phyloP scores from a whole-genome alignment of 2,329 filamentous ascomycete genomes.

The Cladosporium cucumerinum region DNA sequence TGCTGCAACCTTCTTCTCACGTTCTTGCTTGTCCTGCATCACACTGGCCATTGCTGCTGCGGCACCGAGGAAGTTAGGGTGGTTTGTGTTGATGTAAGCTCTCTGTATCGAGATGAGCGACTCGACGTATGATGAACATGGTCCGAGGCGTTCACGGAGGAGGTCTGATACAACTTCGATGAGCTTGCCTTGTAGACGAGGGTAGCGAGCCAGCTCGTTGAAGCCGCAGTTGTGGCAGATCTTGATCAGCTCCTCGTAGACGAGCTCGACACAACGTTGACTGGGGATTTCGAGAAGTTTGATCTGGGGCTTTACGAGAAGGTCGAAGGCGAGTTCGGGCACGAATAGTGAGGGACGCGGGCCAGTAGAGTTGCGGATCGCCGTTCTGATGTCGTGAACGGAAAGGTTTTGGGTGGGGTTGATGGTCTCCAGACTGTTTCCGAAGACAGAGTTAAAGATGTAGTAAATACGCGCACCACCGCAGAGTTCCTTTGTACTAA shows the following conservation, averaged over 20 bases:
- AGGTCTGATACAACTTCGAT: constrained; percentile 98
- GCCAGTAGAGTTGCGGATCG: constrained; percentile 96
- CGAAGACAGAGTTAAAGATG: constrained; percentile 98
- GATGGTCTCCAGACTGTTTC: constrained; percentile 91
- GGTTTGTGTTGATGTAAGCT: constrained; percentile 99
- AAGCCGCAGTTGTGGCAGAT: constrained; percentile 98
- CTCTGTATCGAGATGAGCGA: constrained; percentile 96
- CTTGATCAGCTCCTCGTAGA: constrained; percentile 98
- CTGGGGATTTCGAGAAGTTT: constrained; percentile 92
- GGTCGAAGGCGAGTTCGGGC: constrained; percentile 93
- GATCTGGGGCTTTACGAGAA: constrained; percentile 97
- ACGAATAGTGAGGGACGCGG: constrained; percentile 94
- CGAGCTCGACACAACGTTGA: constrained; percentile 93
- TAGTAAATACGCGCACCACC: constrained; percentile 96
- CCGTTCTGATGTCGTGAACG: constrained; percentile 90
- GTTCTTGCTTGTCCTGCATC: constrained; percentile 89
- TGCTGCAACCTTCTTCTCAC: constrained; percentile 75
- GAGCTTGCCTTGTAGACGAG: constrained; percentile 88
- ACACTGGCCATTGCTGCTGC: constrained; percentile 97
- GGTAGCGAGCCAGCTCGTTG: constrained; percentile 86
- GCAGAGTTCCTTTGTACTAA: constrained; percentile 96
- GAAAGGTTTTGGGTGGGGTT: constrained; percentile 95
- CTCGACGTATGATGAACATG: constrained; percentile 86
- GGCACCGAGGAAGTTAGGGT: constrained; percentile 95
- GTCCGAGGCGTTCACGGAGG: constrained; percentile 84